A percentile compares a stretch with the other conserved stretches of the same genome.
phyloP scores from a whole-genome alignment of 2,329 filamentous ascomycete genomes.

The Zalaria obscura region DNA sequence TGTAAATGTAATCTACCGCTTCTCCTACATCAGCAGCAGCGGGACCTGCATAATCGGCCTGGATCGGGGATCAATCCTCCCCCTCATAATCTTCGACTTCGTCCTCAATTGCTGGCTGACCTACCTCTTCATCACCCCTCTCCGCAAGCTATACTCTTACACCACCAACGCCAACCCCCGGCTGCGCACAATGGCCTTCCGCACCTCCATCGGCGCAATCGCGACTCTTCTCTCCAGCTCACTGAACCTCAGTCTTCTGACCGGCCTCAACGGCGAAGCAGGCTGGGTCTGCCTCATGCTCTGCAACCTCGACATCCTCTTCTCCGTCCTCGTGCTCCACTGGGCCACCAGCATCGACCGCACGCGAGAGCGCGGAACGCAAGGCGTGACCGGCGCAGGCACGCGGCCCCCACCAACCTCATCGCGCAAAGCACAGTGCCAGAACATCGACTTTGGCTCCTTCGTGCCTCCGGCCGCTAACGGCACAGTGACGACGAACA shows the following conservation, averaged over 20 bases:
- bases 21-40: not conserved
- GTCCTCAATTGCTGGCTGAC: constrained; percentile 1
- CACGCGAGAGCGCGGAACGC: too few species aligned
- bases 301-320: constrained; percentile 26
- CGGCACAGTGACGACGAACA: too few species aligned
- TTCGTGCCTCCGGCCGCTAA: too few species aligned
- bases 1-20: not conserved
- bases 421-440: too few species aligned
- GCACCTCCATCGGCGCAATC: constrained; percentile 1
- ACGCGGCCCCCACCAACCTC: too few species aligned
- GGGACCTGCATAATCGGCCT: constrained; percentile 2
- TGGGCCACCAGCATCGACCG: constrained; percentile 37
- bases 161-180: not conserved
- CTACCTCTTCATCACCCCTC: constrained; percentile 1
- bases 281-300: constrained; percentile 3
- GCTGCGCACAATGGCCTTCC: constrained; percentile 1
- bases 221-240: not conserved
- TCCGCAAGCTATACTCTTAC: not conserved
- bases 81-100: not conserved
- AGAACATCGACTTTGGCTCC: too few species aligned
- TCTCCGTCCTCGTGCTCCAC: constrained; percentile 46
- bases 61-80: not conserved
- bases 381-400: too few species aligned
- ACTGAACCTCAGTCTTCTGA: constrained; percentile 1
- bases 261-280: not conserved